Percentiles rank a stretch among this genome's conserved stretches.
Evolutionary conservation across 805 yeast genomes (phyloP).

Genomic region (Saccharomyces jurei): DNA sequence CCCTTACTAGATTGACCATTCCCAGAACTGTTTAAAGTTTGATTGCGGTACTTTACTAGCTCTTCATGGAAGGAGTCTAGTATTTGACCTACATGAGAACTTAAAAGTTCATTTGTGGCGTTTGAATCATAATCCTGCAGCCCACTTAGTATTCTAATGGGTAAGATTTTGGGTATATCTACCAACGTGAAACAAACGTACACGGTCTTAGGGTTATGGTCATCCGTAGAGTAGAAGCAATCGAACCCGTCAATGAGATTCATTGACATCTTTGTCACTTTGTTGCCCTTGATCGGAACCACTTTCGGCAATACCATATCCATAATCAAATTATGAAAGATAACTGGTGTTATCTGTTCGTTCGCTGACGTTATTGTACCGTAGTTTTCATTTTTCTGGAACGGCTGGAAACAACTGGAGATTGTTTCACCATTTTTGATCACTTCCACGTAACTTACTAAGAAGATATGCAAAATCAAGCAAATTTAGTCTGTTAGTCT

Average conservation of each 20-base stretch:
- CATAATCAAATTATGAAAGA: conserved; percentile 22
- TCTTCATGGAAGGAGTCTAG: conserved; percentile 27
- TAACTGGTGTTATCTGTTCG: conserved; percentile 11
- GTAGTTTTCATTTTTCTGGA: conserved; percentile 6
- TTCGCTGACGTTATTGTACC: conserved; percentile 4
- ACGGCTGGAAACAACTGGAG: conserved; percentile 20
- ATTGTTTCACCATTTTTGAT: conserved; percentile 13
- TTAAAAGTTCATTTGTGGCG: conserved; percentile 18
- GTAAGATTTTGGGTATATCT: conserved; percentile 26
- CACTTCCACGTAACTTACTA: conserved; percentile 25
- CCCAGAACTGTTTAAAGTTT: conserved; percentile 5
- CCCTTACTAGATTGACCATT: neutral
- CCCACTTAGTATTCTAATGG: conserved; percentile 28
- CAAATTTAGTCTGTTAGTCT: neutral
- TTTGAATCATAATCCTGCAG: conserved; percentile 16
- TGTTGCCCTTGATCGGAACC: conserved; percentile 24
- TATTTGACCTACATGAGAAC: conserved; percentile 19
- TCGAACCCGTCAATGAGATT: conserved; percentile 27
- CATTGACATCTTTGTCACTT: conserved; percentile 28
- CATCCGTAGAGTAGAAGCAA: conserved; percentile 27
- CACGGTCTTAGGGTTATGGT: conserved; percentile 8
- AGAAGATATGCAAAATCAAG: conserved; percentile 8
- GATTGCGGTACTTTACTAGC: conserved; percentile 18
- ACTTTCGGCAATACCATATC: conserved; percentile 29
- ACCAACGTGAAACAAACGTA: conserved; percentile 22